phyloP scores from a whole-genome alignment of 2,329 filamentous ascomycete species.

The Ophiocordyceps polyrhachis-furcata region DNA sequence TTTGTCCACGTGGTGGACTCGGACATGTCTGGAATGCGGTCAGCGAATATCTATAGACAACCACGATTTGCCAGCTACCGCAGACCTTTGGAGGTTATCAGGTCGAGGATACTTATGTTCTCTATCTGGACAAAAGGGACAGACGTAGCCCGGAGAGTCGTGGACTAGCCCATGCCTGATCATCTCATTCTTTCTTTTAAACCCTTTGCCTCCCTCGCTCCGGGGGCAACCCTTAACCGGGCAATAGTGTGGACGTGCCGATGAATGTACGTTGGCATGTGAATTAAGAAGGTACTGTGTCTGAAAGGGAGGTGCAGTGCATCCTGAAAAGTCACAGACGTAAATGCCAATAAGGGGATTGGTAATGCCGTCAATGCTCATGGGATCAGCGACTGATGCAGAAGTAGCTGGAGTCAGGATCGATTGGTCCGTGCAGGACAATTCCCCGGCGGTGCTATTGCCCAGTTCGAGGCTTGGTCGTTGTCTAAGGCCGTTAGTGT shows the following conservation, averaged over 20 bases:
- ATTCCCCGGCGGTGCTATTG: slow-evolving; percentile 24
- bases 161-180: slow-evolving; percentile 72
- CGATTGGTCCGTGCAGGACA: slow-evolving; percentile 25
- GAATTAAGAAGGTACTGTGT: slow-evolving; percentile 65
- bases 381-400: slow-evolving; percentile 26
- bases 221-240: slow-evolving; percentile 42
- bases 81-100: slow-evolving; percentile 84
- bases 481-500: slow-evolving; percentile 13
- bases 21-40: slow-evolving; percentile 50
- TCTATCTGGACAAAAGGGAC: slow-evolving; percentile 84
- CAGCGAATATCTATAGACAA: slow-evolving; percentile 1
- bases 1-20: slow-evolving; percentile 79
- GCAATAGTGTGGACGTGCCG: slow-evolving; percentile 46
- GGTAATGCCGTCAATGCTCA: slow-evolving; percentile 40
- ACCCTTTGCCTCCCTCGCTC: slow-evolving; percentile 45
- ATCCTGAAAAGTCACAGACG: slow-evolving; percentile 41
- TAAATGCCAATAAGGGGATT: slow-evolving; percentile 33
- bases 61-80: slow-evolving; percentile 1
- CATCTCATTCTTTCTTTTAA: slow-evolving; percentile 59
- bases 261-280: slow-evolving; percentile 55
- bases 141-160: slow-evolving; percentile 84
- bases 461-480: slow-evolving; percentile 22
- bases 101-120: slow-evolving; percentile 91
- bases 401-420: slow-evolving; percentile 22
- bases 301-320: slow-evolving; percentile 55